Evolutionary conservation across 768 basidiomycete genomes (phyloP), one percentile per base, ranked within the genome.

Genomic region (Mycena galopus): DNA sequence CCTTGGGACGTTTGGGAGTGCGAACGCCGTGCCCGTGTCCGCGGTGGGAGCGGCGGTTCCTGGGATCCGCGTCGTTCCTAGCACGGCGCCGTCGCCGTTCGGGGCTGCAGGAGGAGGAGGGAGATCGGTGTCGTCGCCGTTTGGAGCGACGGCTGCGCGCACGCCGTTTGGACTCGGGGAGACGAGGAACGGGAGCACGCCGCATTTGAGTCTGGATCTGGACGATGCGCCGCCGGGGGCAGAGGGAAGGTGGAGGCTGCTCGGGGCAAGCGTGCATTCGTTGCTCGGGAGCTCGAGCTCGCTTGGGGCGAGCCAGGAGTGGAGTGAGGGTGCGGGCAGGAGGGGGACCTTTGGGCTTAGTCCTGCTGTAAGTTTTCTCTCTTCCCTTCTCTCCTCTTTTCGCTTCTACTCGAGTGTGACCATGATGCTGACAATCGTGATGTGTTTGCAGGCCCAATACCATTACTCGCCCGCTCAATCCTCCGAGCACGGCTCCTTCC

Each of bases 191-290:
- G 12, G 64, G 4, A 21, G 65, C 11, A 66, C 67, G 47, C 73
- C 73, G 58, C 73, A 72, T 57, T 32, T 75, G 53, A 75, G 70
- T 29, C 42, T 75, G 0, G 66, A 74, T 60, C 42, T 75, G 33
- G 71, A 69, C 25, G 74, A 75, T 37, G 74, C 74, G 58, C 74
- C 74, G 58, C 74, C 74, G 1, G 74, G 74, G 27, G 74, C 74
- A 17, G 58, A 69, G 51, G 74, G 70, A 9, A 39, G 59, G 32
- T 75, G 74, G 74, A 63, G 71, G 19, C 19, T 71, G 53, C 53
- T 75, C 10, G 74, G 59, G 4, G 65, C 62, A 65, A 67, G 66
- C 65, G 25, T 42, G 50, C 47, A 51, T 30, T 66, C 67, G 57
- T 19, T 32, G 56, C 39, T 71, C 14, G 65, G 57, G 47, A 70